A percentile compares a stretch with the other conserved stretches of the same genome.
Conservation (phyloP, 2,329 filamentous ascomycete genomes). For the Colletotrichum orchidophilum region DNA sequence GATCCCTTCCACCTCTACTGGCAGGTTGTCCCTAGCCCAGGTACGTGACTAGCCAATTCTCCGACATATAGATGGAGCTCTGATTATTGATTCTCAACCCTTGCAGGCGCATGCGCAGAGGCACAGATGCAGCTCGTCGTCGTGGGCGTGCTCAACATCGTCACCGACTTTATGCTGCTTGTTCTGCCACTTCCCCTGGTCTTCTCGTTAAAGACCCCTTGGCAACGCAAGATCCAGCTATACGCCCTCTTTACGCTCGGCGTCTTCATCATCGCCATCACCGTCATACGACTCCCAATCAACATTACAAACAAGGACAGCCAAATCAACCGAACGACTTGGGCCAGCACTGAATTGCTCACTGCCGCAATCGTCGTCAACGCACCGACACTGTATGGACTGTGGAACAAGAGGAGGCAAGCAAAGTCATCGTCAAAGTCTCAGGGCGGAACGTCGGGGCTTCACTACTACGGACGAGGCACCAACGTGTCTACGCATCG, state of each 20-base stretch:
- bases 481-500: conserved; percentile 22
- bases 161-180: conserved; percentile 43
- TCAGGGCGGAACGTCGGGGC: conserved; percentile 11
- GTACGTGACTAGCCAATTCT: conserved; percentile 34
- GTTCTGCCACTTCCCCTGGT: conserved; percentile 43
- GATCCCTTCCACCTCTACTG: conserved; percentile 63
- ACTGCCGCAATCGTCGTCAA: conserved; percentile 46
- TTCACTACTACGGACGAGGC: conserved; percentile 22
- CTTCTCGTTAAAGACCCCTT: conserved; percentile 40
- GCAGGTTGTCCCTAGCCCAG: conserved; percentile 58
- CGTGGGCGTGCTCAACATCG: conserved; percentile 45
- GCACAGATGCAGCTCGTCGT: conserved; percentile 45
- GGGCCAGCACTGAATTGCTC: conserved; percentile 49
- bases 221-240: conserved; percentile 44
- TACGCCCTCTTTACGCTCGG: conserved; percentile 48
- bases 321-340: conserved; percentile 48
- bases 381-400: conserved; percentile 46
- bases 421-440: conserved; percentile 37
- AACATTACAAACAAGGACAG: conserved; percentile 45
- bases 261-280: conserved; percentile 50
- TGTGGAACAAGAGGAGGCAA: conserved; percentile 42
- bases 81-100: neutral
- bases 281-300: conserved; percentile 49
- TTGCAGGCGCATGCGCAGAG: conserved; percentile 39
- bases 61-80: neutral